Evolutionary conservation across 2,329 filamentous ascomycete genomes (phyloP), one percentile per base, ranked within the genome.

Genomic region (Chaetomiaceae sp.): DNA sequence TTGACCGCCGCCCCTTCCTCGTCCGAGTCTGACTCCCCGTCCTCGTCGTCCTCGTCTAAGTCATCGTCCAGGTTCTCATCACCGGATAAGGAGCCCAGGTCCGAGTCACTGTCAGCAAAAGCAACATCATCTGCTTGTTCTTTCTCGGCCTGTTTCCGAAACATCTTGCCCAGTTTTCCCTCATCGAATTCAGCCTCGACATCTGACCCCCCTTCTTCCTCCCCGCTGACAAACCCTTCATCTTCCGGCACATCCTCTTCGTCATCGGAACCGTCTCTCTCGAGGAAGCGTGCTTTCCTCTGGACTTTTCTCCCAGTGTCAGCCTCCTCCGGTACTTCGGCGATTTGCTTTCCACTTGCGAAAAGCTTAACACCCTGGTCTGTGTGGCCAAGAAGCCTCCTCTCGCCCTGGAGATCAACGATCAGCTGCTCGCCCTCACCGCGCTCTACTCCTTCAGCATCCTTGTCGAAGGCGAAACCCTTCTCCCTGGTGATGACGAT

Each of bases 391-490:
- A 97, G 80, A 10, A 96, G 72, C 61, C 80, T 85, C 50, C 90
- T 80, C 69, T 94, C 90, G 18, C 83, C 84, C 66, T 99, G 94
- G 4, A 99, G 76, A 21, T 86, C 87, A 36, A 99, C 85, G 59
- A 99, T 94, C 70, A 99, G 82, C 69, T 96, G 90, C 68, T 99
- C 94, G 36, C 94, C 94, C 49, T 97, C 79, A n/a, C 94, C 94
- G 41, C 89, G 83, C 62, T 96, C 88, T 27, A 79, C 79, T 10
- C 82, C 79, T 10, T 89, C 84, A 2, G 71, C 78, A 27, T 82
- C 80, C 59, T 77, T 79, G 67, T 85, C 77, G 60, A 99, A 96
- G 4, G 82, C 95, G 62, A 86, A 86, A 0, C 82, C 83, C 62
- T 84, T 85, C 47, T 86, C 81, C 52, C 80, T 74, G 9, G 82